Evolutionary conservation across 495 filamentous ascomycete genomes (phyloP), one percentile per base, ranked within the genome.

Genomic region (Trichoderma orchidacearum): DNA sequence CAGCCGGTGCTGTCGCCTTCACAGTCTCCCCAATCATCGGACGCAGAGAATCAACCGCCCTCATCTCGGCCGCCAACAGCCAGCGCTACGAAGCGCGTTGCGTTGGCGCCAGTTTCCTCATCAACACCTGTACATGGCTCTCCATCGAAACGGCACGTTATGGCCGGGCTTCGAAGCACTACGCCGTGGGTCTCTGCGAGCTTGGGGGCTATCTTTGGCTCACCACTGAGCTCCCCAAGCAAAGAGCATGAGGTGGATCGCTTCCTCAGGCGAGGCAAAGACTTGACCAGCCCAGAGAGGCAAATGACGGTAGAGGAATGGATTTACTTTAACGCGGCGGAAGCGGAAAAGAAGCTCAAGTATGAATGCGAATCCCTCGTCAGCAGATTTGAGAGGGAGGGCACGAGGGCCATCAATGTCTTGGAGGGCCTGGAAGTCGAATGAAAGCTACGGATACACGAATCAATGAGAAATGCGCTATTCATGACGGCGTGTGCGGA

Each of bases 251-350:
- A 58, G 11, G 55, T 66, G 3, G 64, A 64, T 45, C 66, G 78
- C 54, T 70, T 74, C 29, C 71, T 78, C 32, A 65, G 64, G 8
- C 79, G 77, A 58, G 75, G 72, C 12, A 63, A 57, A 27, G 76
- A 77, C n/a, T 67, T 98, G 59, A 84, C 81, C 1, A 85, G 75
- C 59, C 82, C 82, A 0, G 92, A 96, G 73, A 89, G 85, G 74
- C 79, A 79, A 35, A 91, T 98, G 89, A 89, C 82, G 0, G 89
- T 97, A 2, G 87, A 94, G 66, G 84, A 95, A 68, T 98, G 93
- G 93, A 84, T 98, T 45, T 72, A 77, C 54, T 81, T 79, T 71
- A 92, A 90, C 64, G 91, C 92, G 4, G 78, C 78, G 61, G 73
- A 81, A 59, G 89, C 85, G 1, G 90, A 96, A 71, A 81, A 86